Conservation (phyloP, 805 yeast genomes). For the Candida patagonica region DNA sequence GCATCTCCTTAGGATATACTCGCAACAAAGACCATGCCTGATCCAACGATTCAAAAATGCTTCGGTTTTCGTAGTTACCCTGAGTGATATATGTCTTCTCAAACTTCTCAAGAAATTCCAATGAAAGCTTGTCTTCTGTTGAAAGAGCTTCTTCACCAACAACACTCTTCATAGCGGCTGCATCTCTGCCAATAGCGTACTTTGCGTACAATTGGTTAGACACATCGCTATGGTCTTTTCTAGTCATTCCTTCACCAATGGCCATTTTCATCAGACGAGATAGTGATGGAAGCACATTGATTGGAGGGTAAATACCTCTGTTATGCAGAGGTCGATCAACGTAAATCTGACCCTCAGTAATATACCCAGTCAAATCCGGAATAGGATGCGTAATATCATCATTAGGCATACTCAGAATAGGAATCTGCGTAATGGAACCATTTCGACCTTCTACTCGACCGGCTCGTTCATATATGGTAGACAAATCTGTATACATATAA, state of each 20-base stretch:
- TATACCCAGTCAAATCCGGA: slow-evolving; percentile 99
- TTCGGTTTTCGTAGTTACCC: slow-evolving; percentile 95
- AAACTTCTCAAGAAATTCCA: slow-evolving; percentile 95
- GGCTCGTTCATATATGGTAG: slow-evolving; percentile 98
- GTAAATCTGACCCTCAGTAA: slow-evolving; percentile 98
- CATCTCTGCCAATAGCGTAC: slow-evolving; percentile 99
- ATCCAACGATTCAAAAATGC: slow-evolving; percentile 89
- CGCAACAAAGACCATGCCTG: slow-evolving; percentile 97
- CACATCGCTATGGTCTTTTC: slow-evolving; percentile 99
- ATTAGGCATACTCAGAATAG: slow-evolving; percentile 98
- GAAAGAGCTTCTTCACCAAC: slow-evolving; percentile 99
- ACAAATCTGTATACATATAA: slow-evolving; percentile 99
- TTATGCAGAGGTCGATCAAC: slow-evolving; percentile 93
- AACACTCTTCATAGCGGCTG: slow-evolving; percentile 99
- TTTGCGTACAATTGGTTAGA: slow-evolving; percentile 98
- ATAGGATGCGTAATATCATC: slow-evolving; percentile 99
- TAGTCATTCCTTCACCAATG: slow-evolving; percentile 99
- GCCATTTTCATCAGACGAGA: slow-evolving; percentile 99
- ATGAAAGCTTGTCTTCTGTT: slow-evolving; percentile 91
- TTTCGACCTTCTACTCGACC: slow-evolving; percentile 99
- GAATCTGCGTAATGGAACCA: slow-evolving; percentile 98
- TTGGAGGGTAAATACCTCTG: slow-evolving; percentile 98
- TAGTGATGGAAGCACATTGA: slow-evolving; percentile 93
- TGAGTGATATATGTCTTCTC: slow-evolving; percentile 92
- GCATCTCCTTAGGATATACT: slow-evolving; percentile 97